Evolutionary conservation across 2,329 filamentous ascomycete genomes (phyloP).

Genomic region (Trichocomaceae sp.): DNA sequence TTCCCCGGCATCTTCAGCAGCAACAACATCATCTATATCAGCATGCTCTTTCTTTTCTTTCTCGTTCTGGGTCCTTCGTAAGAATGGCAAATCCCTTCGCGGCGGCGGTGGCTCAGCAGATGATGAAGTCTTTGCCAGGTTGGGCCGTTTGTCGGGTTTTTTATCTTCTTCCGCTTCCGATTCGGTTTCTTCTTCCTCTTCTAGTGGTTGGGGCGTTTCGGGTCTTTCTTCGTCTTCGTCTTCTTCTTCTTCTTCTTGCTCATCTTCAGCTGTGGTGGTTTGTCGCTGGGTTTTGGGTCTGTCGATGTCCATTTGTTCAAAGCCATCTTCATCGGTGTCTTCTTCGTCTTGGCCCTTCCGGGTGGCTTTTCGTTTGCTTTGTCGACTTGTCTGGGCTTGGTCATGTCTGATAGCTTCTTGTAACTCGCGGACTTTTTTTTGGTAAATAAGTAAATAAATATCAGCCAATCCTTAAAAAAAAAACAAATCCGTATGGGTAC

Average conservation of each 20-base stretch:
- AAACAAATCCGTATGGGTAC: too few relatives aligned
- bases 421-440: slow-evolving; percentile 21
- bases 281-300: background rate
- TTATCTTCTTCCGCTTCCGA: slow-evolving; percentile 18
- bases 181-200: slow-evolving; percentile 27
- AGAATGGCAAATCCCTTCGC: slow-evolving; percentile 38
- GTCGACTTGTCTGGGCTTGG: slow-evolving; percentile 15
- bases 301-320: slow-evolving; percentile 35
- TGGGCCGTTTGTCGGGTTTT: slow-evolving; percentile 3
- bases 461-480: background rate
- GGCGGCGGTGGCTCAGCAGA: slow-evolving; percentile 28
- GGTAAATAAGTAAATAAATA: background rate
- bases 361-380: slow-evolving; percentile 24
- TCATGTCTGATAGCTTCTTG: slow-evolving; percentile 12
- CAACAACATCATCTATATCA: slow-evolving; percentile 10
- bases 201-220: slow-evolving; percentile 28
- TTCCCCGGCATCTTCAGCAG: slow-evolving; percentile 12
- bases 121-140: slow-evolving; percentile 12
- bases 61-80: slow-evolving; percentile 15
- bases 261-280: background rate
- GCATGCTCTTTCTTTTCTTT: slow-evolving; percentile 5
- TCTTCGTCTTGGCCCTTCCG: slow-evolving; percentile 14
- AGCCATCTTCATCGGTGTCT: slow-evolving; percentile 28
- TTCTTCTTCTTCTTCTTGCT: slow-evolving; percentile 23
- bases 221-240: slow-evolving; percentile 22